A percentile compares a stretch with the other conserved stretches of the same genome.
phyloP scores from a whole-genome alignment of 441 rosid species.

The Codiaeum variegatum region DNA sequence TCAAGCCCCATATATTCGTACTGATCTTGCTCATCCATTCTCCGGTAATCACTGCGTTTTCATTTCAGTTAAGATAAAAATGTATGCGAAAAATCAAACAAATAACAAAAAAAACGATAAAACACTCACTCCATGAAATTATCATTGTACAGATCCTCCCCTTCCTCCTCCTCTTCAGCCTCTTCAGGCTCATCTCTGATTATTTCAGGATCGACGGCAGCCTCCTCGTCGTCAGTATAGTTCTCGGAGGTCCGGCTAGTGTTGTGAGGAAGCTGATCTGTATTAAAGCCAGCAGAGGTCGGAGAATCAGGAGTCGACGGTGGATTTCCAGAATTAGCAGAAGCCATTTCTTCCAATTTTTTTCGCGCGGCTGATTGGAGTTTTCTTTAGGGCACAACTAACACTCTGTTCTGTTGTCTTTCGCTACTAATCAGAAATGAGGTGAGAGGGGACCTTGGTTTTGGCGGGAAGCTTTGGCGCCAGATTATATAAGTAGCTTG shows the following conservation, averaged over 20 bases:
- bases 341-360: conserved; percentile 35
- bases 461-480: conserved; percentile 70
- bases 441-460: not conserved
- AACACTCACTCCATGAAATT: conserved; percentile 54
- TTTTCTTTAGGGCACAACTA: not conserved
- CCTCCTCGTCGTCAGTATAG: conserved; percentile 77
- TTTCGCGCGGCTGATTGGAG: not conserved
- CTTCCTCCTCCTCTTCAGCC: conserved; percentile 72
- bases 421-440: not conserved
- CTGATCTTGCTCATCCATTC: conserved; percentile 63
- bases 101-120: not conserved
- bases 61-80: not conserved
- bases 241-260: conserved; percentile 53
- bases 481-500: conserved; percentile 8
- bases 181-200: conserved; percentile 67
- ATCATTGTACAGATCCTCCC: conserved; percentile 83
- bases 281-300: conserved; percentile 77
- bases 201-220: conserved; percentile 72
- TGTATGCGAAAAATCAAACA: not conserved
- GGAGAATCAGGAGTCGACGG: conserved; percentile 77
- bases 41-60: conserved; percentile 55
- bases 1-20: conserved; percentile 74
- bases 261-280: conserved; percentile 78
- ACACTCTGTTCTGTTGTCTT: too few relatives aligned
- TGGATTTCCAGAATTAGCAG: conserved; percentile 38